phyloP scores from a whole-genome alignment of 495 filamentous ascomycete genomes.

The Penicillium atrosanguineum region DNA sequence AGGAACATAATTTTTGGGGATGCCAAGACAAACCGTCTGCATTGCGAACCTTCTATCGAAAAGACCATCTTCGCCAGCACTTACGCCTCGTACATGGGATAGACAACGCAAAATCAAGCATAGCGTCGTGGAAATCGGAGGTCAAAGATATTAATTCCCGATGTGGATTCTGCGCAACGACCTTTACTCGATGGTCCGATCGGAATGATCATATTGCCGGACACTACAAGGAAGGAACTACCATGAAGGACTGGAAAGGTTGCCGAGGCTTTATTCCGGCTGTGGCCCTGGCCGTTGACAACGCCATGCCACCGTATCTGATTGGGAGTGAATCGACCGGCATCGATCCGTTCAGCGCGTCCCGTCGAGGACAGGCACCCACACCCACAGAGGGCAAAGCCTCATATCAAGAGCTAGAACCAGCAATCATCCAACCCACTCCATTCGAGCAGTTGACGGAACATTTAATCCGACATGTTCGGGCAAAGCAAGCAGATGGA shows the following conservation, averaged over 20 bases:
- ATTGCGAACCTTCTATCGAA: slow-evolving; percentile 73
- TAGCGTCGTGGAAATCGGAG: slow-evolving; percentile 11
- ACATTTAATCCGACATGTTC: slow-evolving; percentile 43
- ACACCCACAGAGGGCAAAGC: neutral
- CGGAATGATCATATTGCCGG: slow-evolving; percentile 60
- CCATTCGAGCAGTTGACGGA: slow-evolving; percentile 10
- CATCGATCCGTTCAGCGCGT: slow-evolving; percentile 20
- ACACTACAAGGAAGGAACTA: slow-evolving; percentile 59
- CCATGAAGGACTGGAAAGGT: slow-evolving; percentile 66
- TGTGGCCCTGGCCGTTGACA: slow-evolving; percentile 61
- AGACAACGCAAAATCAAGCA: slow-evolving; percentile 54
- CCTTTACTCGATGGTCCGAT: slow-evolving; percentile 57
- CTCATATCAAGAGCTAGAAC: neutral
- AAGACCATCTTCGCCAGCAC: slow-evolving; percentile 77
- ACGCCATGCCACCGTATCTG: slow-evolving; percentile 58
- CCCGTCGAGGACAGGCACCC: neutral
- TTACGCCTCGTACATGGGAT: slow-evolving; percentile 66
- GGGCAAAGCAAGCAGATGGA: slow-evolving; percentile 32
- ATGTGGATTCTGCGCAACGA: slow-evolving; percentile 63
- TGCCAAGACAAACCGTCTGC: slow-evolving; percentile 56
- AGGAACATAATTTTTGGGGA: slow-evolving; percentile 56
- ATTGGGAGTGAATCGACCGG: slow-evolving; percentile 19
- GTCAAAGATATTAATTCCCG: slow-evolving; percentile 58
- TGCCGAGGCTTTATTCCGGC: slow-evolving; percentile 63
- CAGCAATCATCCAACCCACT: neutral